Conservation (phyloP, 495 filamentous ascomycete species). For the Podospora pseudopauciseta region DNA sequence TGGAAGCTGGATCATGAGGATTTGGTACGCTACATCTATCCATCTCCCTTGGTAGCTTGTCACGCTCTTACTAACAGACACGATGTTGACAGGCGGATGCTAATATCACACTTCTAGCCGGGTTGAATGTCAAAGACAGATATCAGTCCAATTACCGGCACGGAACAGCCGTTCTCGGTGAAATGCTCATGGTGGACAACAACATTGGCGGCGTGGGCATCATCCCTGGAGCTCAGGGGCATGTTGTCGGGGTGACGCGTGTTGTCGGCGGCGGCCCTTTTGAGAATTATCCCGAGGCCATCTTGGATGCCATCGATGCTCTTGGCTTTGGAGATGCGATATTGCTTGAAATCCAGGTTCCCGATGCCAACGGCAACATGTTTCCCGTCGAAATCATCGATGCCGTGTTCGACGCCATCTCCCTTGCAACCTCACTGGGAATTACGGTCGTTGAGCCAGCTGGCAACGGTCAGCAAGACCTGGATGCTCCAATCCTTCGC, state of each 20-base stretch:
- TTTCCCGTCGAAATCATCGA: constrained; percentile 16
- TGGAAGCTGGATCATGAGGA: constrained; percentile 20
- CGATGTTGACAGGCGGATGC: background rate
- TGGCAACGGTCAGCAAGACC: constrained; percentile 9
- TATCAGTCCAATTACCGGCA: background rate
- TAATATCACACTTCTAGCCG: constrained; percentile 2
- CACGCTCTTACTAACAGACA: background rate
- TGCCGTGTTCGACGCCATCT: constrained; percentile 16
- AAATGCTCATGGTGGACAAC: constrained; percentile 19
- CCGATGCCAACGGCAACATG: background rate
- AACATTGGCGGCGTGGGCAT: constrained; percentile 17
- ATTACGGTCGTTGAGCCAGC: constrained; percentile 16
- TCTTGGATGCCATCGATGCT: constrained; percentile 2
- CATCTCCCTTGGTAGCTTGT: too few species aligned
- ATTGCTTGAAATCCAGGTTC: constrained; percentile 16
- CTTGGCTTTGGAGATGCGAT: constrained; percentile 13
- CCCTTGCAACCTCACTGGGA: constrained; percentile 8
- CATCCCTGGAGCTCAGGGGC: constrained; percentile 2
- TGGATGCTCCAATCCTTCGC: background rate
- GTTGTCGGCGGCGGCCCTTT: background rate
- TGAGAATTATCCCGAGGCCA: constrained; percentile 14
- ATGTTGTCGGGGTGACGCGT: constrained; percentile 4
- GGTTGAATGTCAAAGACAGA: constrained; percentile 2
- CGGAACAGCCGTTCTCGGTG: constrained; percentile 18
- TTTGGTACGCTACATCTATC: background rate